A percentile compares a stretch with the other conserved stretches of the same genome.
Conservation (phyloP, 2,329 filamentous ascomycete genomes). For the Neocatenulostroma microsporum region DNA sequence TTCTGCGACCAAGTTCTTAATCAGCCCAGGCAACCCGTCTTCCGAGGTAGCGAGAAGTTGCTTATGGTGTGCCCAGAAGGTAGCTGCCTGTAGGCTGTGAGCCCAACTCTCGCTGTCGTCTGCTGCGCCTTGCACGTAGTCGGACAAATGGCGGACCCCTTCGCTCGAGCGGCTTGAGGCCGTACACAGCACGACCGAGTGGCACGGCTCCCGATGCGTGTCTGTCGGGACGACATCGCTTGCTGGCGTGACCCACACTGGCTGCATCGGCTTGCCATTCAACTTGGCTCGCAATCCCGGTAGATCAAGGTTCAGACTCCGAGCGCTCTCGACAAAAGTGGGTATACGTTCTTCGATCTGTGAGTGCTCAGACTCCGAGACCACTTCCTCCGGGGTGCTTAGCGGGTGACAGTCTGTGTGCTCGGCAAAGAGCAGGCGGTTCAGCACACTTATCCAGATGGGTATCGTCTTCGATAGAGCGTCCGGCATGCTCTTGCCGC, state of each 20-base stretch:
- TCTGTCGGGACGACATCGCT: too few species aligned
- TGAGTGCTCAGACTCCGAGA: slow-evolving; percentile 66
- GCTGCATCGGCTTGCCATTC: slow-evolving; percentile 59
- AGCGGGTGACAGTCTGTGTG: slow-evolving; percentile 45
- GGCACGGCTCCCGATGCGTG: too few species aligned
- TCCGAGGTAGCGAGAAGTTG: slow-evolving; percentile 58
- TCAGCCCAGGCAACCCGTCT: slow-evolving; percentile 50
- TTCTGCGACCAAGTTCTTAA: slow-evolving; percentile 25
- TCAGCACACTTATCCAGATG: slow-evolving; percentile 86
- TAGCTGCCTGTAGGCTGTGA: slow-evolving; percentile 61
- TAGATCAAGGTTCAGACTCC: slow-evolving; percentile 56
- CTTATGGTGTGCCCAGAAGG: slow-evolving; percentile 70
- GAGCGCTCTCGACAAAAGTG: slow-evolving; percentile 45
- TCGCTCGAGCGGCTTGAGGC: slow-evolving; percentile 67
- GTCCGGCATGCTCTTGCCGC: slow-evolving; percentile 94
- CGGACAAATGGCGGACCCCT: slow-evolving; percentile 56
- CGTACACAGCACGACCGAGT: slow-evolving; percentile 76
- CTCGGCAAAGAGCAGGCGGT: slow-evolving; percentile 65
- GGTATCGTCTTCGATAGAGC: slow-evolving; percentile 89
- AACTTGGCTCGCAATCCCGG: slow-evolving; percentile 48
- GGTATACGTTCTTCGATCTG: slow-evolving; percentile 64
- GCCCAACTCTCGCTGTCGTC: slow-evolving; percentile 96
- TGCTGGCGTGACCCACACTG: slow-evolving; percentile 68
- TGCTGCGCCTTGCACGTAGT: slow-evolving; percentile 88
- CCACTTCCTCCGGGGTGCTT: slow-evolving; percentile 62